Conservation (phyloP, 352 stramenopile species). For the Globisporangium splendens region DNA sequence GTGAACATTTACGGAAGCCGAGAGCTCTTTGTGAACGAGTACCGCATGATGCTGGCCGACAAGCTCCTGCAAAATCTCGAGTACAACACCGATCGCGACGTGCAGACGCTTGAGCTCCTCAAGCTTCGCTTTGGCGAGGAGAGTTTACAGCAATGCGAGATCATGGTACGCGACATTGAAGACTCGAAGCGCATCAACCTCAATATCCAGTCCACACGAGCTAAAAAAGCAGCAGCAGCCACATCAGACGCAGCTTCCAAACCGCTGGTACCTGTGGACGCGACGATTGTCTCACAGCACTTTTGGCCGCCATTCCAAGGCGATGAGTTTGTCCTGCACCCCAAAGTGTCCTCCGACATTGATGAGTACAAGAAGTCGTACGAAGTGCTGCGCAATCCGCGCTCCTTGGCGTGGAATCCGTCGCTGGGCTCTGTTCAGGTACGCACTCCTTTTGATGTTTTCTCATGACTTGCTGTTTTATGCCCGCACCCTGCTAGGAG, state of each 20-base stretch:
- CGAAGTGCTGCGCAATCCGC: slow-evolving; percentile 91
- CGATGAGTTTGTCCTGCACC: slow-evolving; percentile 90
- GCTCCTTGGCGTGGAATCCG: slow-evolving; percentile 91
- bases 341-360: slow-evolving; percentile 70
- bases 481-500: too few species aligned
- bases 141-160: slow-evolving; percentile 94
- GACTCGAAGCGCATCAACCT: slow-evolving; percentile 94
- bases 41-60: slow-evolving; percentile 96
- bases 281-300: slow-evolving; percentile 95
- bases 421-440: slow-evolving; percentile 91
- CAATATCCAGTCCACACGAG: slow-evolving; percentile 74
- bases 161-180: slow-evolving; percentile 98
- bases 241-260: not conserved
- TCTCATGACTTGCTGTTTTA: not conserved
- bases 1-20: slow-evolving; percentile 98
- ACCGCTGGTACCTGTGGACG: slow-evolving; percentile 54
- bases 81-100: slow-evolving; percentile 93
- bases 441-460: not conserved
- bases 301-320: slow-evolving; percentile 97
- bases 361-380: slow-evolving; percentile 91
- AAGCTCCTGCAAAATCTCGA: slow-evolving; percentile 93
- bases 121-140: slow-evolving; percentile 96
- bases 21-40: slow-evolving; percentile 99
- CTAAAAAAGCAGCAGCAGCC: slow-evolving; percentile 10
- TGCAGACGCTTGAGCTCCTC: slow-evolving; percentile 95